These are phyloP conservation scores for Sarocladiaceae sp. DNA, from an alignment of 2,329 filamentous ascomycete genomes.

Conservation along the genomic window DNA sequence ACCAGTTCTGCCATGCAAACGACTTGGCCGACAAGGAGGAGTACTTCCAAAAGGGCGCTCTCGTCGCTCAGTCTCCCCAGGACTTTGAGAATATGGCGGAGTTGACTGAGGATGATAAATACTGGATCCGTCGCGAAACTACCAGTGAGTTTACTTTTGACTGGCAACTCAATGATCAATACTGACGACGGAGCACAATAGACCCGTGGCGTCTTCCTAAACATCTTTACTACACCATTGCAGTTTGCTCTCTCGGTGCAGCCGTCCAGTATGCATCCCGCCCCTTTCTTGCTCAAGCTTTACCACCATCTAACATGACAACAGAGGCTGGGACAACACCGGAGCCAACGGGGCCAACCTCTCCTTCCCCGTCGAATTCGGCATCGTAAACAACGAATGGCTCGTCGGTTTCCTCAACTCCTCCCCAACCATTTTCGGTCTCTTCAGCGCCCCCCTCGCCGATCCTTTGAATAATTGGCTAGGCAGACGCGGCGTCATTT, in stretches of 20 bases:
- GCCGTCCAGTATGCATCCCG: conserved; percentile 19
- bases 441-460: conserved; percentile 22
- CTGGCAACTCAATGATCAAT: background rate
- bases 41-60: conserved; percentile 22
- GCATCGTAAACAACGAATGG: conserved; percentile 36
- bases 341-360: conserved; percentile 36
- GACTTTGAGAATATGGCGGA: conserved; percentile 18
- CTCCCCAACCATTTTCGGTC: conserved; percentile 17
- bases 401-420: conserved; percentile 56
- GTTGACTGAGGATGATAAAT: conserved; percentile 20
- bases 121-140: conserved; percentile 18
- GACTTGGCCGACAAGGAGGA: conserved; percentile 21
- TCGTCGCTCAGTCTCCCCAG: conserved; percentile 22
- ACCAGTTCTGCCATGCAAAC: conserved; percentile 21
- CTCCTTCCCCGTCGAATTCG: conserved; percentile 31
- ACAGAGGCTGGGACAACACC: conserved; percentile 41
- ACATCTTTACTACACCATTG: conserved; percentile 22
- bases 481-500: conserved; percentile 36
- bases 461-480: conserved; percentile 32
- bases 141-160: conserved; percentile 13
- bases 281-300: background rate
- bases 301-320: background rate
- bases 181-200: background rate
- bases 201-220: conserved; percentile 24
- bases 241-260: conserved; percentile 24